Conservation (phyloP, 148 eudicot genomes). For the Polygonum maritimum region DNA sequence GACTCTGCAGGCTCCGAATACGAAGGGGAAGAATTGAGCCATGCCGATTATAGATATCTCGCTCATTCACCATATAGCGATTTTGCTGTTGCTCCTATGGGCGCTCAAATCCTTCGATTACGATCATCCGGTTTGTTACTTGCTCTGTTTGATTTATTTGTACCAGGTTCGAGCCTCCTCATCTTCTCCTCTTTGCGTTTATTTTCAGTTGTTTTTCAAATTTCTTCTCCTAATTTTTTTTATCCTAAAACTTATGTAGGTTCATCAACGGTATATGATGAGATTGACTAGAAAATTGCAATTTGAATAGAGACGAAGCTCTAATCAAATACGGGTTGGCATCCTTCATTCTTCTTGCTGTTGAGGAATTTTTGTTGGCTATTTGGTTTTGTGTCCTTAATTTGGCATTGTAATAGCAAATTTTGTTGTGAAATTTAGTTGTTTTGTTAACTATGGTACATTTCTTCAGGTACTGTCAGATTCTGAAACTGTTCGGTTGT, state of each 20-base stretch:
- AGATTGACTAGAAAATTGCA: conserved; percentile 59
- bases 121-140: conserved; percentile 32
- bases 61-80: conserved; percentile 47
- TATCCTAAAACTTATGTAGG: conserved; percentile 13
- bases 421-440: not conserved
- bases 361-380: too few species aligned
- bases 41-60: conserved; percentile 32
- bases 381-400: too few species aligned
- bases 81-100: conserved; percentile 49
- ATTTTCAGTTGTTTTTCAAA: not conserved
- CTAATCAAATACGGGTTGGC: conserved; percentile 67
- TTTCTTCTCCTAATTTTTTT: too few species aligned
- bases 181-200: not conserved
- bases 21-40: not conserved
- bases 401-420: not conserved
- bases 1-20: not conserved
- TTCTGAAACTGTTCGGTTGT: conserved; percentile 88
- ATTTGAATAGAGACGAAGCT: conserved; percentile 57
- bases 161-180: conserved; percentile 12
- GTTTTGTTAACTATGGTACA: not conserved
- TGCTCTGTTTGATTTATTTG: conserved; percentile 44
- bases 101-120: conserved; percentile 31
- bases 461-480: conserved; percentile 19
- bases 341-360: conserved; percentile 1
- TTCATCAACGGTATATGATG: conserved; percentile 48